Evolutionary conservation across 1,284 basidiomycete species (phyloP).

Genomic region (Cutaneotrichosporon dermatis): DNA sequence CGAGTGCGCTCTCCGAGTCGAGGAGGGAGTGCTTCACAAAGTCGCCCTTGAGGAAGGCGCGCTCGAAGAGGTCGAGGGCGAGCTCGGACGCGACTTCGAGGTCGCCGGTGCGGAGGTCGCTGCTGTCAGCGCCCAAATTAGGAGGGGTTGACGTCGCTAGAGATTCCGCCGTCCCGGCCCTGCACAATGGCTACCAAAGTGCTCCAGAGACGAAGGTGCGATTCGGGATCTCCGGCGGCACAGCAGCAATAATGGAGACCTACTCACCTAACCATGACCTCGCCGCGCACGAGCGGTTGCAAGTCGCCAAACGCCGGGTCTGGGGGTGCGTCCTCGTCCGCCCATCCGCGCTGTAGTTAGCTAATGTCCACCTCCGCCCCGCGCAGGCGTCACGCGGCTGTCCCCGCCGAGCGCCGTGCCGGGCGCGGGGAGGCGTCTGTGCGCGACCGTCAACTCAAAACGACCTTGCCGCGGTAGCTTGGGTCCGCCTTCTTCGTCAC

Average conservation of each 20-base stretch:
- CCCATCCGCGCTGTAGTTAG: slow-evolving; percentile 37
- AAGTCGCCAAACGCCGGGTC: slow-evolving; percentile 58
- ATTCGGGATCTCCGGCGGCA: no score
- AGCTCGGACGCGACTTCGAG: slow-evolving; percentile 69
- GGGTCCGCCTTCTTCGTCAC: slow-evolving; percentile 27
- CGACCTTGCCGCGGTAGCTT: slow-evolving; percentile 29
- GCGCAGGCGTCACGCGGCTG: neutral
- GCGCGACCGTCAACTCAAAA: slow-evolving; percentile 23
- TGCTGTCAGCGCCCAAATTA: slow-evolving; percentile 11
- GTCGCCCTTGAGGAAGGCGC: slow-evolving; percentile 72
- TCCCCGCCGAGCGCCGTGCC: no score
- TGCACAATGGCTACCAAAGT: no score
- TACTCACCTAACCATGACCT: slow-evolving; percentile 53
- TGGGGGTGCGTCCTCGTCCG: slow-evolving; percentile 37
- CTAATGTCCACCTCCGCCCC: neutral
- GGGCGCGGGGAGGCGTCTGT: neutral
- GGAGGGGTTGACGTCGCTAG: no score
- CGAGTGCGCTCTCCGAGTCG: slow-evolving; percentile 71
- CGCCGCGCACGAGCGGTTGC: slow-evolving; percentile 67
- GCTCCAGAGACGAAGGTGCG: no score
- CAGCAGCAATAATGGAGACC: no score
- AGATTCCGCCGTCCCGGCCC: no score
- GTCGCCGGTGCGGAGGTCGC: slow-evolving; percentile 53
- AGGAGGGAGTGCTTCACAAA: slow-evolving; percentile 73
- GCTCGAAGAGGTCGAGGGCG: slow-evolving; percentile 68